These are phyloP conservation scores for Calonectria hongkongensis DNA, from an alignment of 2,329 filamentous ascomycete genomes.

Conservation along the genomic window DNA sequence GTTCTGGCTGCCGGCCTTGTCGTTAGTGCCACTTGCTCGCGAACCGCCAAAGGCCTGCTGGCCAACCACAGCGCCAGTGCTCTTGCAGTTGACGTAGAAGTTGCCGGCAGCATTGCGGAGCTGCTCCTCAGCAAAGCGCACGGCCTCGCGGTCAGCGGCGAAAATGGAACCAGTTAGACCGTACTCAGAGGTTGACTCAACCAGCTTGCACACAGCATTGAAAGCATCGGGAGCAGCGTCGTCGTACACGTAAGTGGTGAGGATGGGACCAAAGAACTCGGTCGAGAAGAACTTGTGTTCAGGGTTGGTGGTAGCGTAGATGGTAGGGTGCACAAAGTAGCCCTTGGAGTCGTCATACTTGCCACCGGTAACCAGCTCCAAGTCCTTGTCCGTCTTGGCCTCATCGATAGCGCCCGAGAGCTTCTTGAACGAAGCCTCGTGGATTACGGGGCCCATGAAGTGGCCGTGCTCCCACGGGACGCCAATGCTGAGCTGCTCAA, in stretches of 20 bases:
- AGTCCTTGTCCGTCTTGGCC: slow-evolving; percentile 83
- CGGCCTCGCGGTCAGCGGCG: slow-evolving; percentile 78
- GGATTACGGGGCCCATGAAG: slow-evolving; percentile 93
- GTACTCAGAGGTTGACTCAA: slow-evolving; percentile 85
- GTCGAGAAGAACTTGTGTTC: slow-evolving; percentile 83
- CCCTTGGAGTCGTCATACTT: slow-evolving; percentile 86
- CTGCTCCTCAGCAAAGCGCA: slow-evolving; percentile 81
- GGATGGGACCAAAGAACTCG: slow-evolving; percentile 89
- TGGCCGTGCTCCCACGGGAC: slow-evolving; percentile 81
- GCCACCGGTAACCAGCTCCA: slow-evolving; percentile 85
- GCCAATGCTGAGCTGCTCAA: slow-evolving; percentile 82
- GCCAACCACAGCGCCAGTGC: slow-evolving; percentile 82
- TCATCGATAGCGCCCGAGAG: slow-evolving; percentile 84
- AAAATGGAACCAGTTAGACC: slow-evolving; percentile 86
- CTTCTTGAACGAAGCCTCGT: slow-evolving; percentile 87
- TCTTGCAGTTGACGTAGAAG: slow-evolving; percentile 92
- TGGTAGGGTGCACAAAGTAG: slow-evolving; percentile 89
- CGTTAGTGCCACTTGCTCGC: slow-evolving; percentile 81
- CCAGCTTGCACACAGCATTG: slow-evolving; percentile 74
- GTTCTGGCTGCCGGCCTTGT: slow-evolving; percentile 81
- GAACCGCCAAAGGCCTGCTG: slow-evolving; percentile 84
- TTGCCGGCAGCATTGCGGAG: slow-evolving; percentile 85
- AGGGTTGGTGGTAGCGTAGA: slow-evolving; percentile 85
- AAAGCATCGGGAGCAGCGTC: slow-evolving; percentile 78
- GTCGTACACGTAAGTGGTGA: slow-evolving; percentile 86